phyloP scores from a whole-genome alignment of 495 filamentous ascomycete genomes.

The Aspergillus egyptiacus region DNA sequence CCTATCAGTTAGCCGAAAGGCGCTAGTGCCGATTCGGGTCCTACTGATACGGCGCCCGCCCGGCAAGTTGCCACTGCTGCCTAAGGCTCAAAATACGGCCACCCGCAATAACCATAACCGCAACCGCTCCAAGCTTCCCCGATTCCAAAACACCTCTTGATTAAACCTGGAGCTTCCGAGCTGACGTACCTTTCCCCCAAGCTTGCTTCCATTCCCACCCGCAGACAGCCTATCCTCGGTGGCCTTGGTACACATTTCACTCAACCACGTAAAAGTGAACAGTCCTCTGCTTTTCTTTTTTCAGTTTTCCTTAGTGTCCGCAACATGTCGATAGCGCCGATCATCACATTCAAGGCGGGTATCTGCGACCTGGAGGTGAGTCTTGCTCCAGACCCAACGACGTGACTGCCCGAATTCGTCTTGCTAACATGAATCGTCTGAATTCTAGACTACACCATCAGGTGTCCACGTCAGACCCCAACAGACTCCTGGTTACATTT shows the following conservation, averaged over 20 bases:
- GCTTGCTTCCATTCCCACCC: conserved; percentile 1
- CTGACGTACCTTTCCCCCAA: conserved; percentile 38
- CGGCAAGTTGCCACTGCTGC: conserved; percentile 8
- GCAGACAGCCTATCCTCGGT: neutral
- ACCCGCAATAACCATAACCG: conserved; percentile 13
- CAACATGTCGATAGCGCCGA: conserved; percentile 70
- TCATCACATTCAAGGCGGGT: conserved; percentile 97
- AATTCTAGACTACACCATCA: conserved; percentile 46
- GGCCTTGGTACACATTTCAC: neutral
- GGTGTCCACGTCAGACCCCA: conserved; percentile 63
- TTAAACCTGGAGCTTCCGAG: conserved; percentile 12
- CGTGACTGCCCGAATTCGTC: neutral
- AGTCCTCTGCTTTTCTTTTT: neutral
- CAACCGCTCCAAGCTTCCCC: conserved; percentile 20
- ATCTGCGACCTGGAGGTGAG: conserved; percentile 80
- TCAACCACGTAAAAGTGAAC: neutral
- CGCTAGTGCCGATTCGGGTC: conserved; percentile 31
- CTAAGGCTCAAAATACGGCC: conserved; percentile 16
- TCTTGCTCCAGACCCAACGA: conserved; percentile 7
- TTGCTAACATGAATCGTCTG: conserved; percentile 13
- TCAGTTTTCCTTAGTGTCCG: neutral
- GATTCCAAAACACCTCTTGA: conserved; percentile 19
- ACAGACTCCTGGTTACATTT: conserved; percentile 77
- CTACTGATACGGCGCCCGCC: conserved; percentile 3
- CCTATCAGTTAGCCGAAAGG: conserved; percentile 33